These are phyloP conservation scores for Azolla pinnata DNA, from an alignment of 75 land plant genomes.

Conservation along the genomic window DNA sequence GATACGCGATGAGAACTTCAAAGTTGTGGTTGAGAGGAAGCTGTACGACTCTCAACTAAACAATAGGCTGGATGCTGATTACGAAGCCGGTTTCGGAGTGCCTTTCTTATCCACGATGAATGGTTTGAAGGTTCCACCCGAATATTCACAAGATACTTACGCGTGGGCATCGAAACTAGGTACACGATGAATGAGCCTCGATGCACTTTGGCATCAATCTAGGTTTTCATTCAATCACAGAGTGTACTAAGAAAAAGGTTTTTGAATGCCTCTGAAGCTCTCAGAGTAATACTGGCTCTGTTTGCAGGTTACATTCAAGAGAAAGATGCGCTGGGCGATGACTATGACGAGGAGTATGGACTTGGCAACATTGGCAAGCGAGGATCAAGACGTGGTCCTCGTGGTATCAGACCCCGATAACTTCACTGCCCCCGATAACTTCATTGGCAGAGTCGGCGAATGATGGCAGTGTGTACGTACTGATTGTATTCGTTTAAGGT, in stretches of 20 bases:
- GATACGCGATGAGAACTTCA: constrained; percentile 45
- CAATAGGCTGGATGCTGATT: neutral
- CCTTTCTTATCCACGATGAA: constrained; percentile 8
- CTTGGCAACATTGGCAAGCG: constrained; percentile 17
- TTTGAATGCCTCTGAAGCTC: neutral
- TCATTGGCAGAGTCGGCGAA: too few relatives aligned
- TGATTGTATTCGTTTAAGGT: too few relatives aligned
- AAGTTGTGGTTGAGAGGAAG: constrained; percentile 44
- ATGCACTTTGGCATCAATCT: neutral
- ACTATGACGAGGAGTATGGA: constrained; percentile 14
- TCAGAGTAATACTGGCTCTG: neutral
- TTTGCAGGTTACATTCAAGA: constrained; percentile 18
- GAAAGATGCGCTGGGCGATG: constrained; percentile 20
- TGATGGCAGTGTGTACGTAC: too few relatives aligned
- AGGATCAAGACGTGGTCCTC: constrained; percentile 24
- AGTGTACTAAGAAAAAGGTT: neutral
- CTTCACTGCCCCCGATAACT: too few relatives aligned
- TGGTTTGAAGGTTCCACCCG: neutral
- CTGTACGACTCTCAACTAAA: constrained; percentile 25
- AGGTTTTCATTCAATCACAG: neutral
- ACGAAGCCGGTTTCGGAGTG: constrained; percentile 2
- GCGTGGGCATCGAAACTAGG: constrained; percentile 21
- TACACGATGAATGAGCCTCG: neutral
- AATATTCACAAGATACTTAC: constrained; percentile 11
- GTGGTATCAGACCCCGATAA: constrained; percentile 22